phyloP scores from a whole-genome alignment of 2,329 filamentous ascomycete species.

The Geosmithia flava region DNA sequence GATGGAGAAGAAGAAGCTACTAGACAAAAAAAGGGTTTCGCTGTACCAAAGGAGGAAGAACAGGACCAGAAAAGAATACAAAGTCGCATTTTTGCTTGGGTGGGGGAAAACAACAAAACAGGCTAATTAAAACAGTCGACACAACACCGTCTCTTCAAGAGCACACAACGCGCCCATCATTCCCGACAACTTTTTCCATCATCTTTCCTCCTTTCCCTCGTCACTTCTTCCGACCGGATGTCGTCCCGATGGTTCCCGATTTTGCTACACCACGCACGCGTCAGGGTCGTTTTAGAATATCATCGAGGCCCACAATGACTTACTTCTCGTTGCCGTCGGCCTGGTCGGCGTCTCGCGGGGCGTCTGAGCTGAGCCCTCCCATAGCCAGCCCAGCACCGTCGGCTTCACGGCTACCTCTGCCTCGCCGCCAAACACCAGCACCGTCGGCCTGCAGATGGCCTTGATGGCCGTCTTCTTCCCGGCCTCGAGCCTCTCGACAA shows the following conservation, averaged over 20 bases:
- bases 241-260: neutral
- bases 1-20: no score
- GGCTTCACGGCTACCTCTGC: slow-evolving; percentile 7
- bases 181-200: neutral
- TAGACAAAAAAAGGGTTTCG: neutral
- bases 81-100: neutral
- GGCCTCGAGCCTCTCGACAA: slow-evolving; percentile 20
- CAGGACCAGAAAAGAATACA: neutral
- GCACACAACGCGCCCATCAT: neutral
- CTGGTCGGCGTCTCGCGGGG: neutral
- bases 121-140: neutral
- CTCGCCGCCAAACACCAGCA: slow-evolving; percentile 15
- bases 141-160: neutral
- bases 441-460: slow-evolving; percentile 19
- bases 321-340: slow-evolving; percentile 1
- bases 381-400: slow-evolving; percentile 21
- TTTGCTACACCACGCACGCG: neutral
- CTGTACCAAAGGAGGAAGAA: neutral
- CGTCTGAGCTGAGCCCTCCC: slow-evolving; percentile 10
- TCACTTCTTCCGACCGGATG: neutral
- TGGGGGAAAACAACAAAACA: neutral
- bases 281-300: neutral
- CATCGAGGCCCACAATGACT: neutral
- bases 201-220: neutral
- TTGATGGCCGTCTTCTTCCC: slow-evolving; percentile 18